Evolutionary conservation across 352 stramenopile genomes (phyloP), one percentile per base, ranked within the genome.

Genomic region (Phytophthora palmivora): DNA sequence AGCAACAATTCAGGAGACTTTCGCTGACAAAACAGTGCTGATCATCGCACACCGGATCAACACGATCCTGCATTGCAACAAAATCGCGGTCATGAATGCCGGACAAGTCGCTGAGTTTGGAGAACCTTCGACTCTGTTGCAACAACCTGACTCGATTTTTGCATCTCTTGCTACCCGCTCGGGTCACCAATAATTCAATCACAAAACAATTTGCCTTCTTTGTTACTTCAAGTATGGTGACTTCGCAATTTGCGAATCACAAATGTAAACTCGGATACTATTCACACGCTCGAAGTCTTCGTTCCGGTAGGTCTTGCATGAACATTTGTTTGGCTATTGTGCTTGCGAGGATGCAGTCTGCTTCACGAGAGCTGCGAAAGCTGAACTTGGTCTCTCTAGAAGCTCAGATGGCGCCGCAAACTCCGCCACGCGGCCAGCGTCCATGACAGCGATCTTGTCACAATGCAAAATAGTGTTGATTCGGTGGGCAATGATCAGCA

Each of bases 381-480:
- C 70, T 12, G 80, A 86, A n/a, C 87, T 71, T 11, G 81, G 52
- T 21, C 83, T 87, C 24, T 39, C 60, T n/a, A 98, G 50, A 10
- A 99, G 74, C 26, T 83, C 75, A 2, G 65, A 53, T 0, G 94
- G 91, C 2, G 78, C 42, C 11, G 76, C 96, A 52, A 91, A 95
- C 69, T 98, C 92, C 10, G 77, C 87, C 6, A 93, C 83, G 18
- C 57, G 63, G 0, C 91, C 90, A 54, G 90, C 75, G 59, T 97
- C 87, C 58, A 98, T 79, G 16, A 98, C 91, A 6, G 97, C 63
- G 19, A 98, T 81, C 36, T 83, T 77, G 60, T 98, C 88, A 58
- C 82, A 94, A 47, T 98, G 91, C 67, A 97, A 81, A 50, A 98
- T 96, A 1, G 94, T 98, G 49, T 66, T 58, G 32, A 66, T 66